Conservation (phyloP, 139 green algal genomes). For the Diplosphaera chodatii region DNA sequence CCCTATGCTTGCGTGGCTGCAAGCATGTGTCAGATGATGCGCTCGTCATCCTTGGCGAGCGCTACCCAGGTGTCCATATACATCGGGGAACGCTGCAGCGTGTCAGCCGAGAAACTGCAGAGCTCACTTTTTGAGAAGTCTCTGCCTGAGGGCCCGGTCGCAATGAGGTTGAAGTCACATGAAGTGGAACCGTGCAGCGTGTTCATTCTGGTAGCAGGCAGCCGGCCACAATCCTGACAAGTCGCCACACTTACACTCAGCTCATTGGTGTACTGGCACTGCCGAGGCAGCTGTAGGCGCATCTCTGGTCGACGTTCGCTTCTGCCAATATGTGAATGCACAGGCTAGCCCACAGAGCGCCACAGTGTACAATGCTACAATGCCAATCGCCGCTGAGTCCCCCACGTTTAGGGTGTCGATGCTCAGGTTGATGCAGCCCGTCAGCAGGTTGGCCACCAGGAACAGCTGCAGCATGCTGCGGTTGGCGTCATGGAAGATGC, state of each 20-base stretch:
- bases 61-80: not conserved
- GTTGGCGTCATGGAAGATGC: slow-evolving; percentile 30
- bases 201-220: too few species aligned
- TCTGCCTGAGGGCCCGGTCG: too few species aligned
- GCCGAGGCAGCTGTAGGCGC: too few species aligned
- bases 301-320: not conserved
- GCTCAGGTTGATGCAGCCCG: slow-evolving; percentile 47
- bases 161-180: too few species aligned
- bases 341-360: slow-evolving; percentile 13
- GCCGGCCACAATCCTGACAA: too few species aligned
- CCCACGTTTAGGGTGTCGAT: slow-evolving; percentile 51
- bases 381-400: slow-evolving; percentile 10
- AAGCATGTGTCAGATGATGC: too few species aligned
- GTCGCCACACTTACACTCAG: too few species aligned
- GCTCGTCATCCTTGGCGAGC: not conserved
- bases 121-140: too few species aligned
- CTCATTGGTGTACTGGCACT: too few species aligned
- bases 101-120: too few species aligned
- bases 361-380: slow-evolving; percentile 22
- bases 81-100: too few species aligned
- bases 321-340: not conserved
- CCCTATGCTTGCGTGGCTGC: not conserved
- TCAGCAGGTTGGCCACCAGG: slow-evolving; percentile 73
- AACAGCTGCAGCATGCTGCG: slow-evolving; percentile 60
- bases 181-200: too few species aligned